Evolutionary conservation across 768 basidiomycete genomes (phyloP), one percentile per base, ranked within the genome.

Genomic region (Russula earlei): DNA sequence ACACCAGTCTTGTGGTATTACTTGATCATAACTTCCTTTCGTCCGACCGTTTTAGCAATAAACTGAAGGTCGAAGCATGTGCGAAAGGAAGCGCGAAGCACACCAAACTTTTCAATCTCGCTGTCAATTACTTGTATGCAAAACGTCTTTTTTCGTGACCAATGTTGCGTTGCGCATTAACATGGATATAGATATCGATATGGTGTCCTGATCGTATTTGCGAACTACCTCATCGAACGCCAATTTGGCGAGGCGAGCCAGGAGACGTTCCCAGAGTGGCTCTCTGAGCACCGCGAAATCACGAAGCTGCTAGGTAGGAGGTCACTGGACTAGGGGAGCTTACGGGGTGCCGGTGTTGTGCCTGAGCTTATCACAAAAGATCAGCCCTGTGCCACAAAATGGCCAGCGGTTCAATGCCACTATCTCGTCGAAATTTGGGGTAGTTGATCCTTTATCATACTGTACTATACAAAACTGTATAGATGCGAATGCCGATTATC

Each of bases 191-290:
- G 87, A 58, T 89, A 87, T 67, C 85, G 86, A 60, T 96, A 98
- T 65, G 95, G 88, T 7, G 84, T 89, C 4, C 75, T 96, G 33
- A 95, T 98, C 63, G 91, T 91, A 5, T 90, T 99, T 56, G 87
- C 96, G 46, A 93, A 96, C 67, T 98, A 95, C 68, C 76, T 98
- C 62, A 83, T 98, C 50, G 92, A 95, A 69, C 68, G 66, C 60
- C 68, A 70, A 47, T 71, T 73, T 59, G 73, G 73, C 62, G 71
- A 72, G 31, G 72, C 60, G 11, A 60, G 72, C 47, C 67, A 66
- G 12, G 67, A 67, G 41, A 80, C 83, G 2, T 95, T 96, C 72
- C 83, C 88, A 2, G 77, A 76, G 41, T 95, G 93, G 93, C 75
- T 94, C 52, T 76, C 74, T 49, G 84, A 87, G 66, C 90, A 82